A percentile compares a stretch with the other conserved stretches of the same genome.
These are phyloP conservation scores for Chlorencoelia australis DNA, from an alignment of 2,329 filamentous ascomycete genomes.

Conservation along the genomic window DNA sequence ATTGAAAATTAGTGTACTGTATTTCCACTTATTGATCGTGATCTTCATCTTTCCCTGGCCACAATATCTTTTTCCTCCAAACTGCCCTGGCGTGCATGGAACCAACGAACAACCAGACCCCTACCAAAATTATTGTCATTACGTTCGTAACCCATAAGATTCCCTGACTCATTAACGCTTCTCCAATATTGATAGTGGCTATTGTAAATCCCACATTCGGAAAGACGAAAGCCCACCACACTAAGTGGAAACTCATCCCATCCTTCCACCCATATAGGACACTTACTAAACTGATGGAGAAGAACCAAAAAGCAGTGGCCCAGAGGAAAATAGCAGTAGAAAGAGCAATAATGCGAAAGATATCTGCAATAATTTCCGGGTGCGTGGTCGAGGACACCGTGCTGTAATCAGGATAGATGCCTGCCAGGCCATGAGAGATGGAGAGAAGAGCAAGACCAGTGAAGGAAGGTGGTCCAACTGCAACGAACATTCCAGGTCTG, in stretches of 20 bases:
- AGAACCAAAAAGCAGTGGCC: conserved; percentile 50
- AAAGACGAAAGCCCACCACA: conserved; percentile 56
- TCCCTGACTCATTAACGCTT: conserved; percentile 35
- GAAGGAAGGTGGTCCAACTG: conserved; percentile 62
- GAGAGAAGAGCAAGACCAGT: conserved; percentile 60
- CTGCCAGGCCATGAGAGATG: conserved; percentile 45
- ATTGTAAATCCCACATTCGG: conserved; percentile 51
- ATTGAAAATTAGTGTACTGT: too few species aligned
- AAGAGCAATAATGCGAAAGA: conserved; percentile 29
- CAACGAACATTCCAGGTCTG: conserved; percentile 63
- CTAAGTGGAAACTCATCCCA: conserved; percentile 45
- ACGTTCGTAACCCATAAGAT: conserved; percentile 39
- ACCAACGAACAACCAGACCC: conserved; percentile 23
- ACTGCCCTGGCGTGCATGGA: conserved; percentile 23
- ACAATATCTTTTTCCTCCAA: conserved; percentile 24
- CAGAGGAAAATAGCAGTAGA: conserved; percentile 48
- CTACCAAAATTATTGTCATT: conserved; percentile 36
- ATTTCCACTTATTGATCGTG: conserved; percentile 12
- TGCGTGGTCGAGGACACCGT: conserved; percentile 31
- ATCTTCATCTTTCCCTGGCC: conserved; percentile 29
- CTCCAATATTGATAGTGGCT: conserved; percentile 43
- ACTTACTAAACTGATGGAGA: conserved; percentile 32
- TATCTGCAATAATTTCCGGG: conserved; percentile 27
- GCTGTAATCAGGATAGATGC: conserved; percentile 17
- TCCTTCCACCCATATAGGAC: conserved; percentile 30